A percentile compares a stretch with the other conserved stretches of the same genome.
These are phyloP conservation scores for Fusarium mundagurra DNA, from an alignment of 2,329 filamentous ascomycete genomes.

Conservation along the genomic window DNA sequence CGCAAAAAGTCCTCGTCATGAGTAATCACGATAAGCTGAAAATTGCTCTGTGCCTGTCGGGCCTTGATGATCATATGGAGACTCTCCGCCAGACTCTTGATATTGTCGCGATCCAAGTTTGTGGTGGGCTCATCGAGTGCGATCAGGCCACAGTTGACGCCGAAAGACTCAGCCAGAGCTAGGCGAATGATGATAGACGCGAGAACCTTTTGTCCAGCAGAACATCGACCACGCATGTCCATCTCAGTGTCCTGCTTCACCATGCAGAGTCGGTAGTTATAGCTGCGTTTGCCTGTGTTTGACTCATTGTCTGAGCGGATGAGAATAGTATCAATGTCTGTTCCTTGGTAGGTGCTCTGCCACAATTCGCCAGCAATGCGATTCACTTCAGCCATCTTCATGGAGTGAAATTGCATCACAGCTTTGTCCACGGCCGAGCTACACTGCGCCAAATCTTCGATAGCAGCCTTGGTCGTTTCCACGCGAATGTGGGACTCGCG, in stretches of 20 bases:
- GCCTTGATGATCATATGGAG: slow-evolving; percentile 87
- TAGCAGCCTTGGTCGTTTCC: slow-evolving; percentile 89
- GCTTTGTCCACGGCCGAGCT: slow-evolving; percentile 88
- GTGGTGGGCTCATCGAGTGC: slow-evolving; percentile 98
- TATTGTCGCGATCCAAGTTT: slow-evolving; percentile 95
- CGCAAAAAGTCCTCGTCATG: slow-evolving; percentile 97
- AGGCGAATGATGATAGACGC: slow-evolving; percentile 97
- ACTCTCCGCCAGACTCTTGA: slow-evolving; percentile 84
- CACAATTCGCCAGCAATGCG: slow-evolving; percentile 95
- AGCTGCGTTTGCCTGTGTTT: slow-evolving; percentile 76
- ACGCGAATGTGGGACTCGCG: slow-evolving; percentile 90
- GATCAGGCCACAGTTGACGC: slow-evolving; percentile 93
- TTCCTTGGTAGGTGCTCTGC: slow-evolving; percentile 96
- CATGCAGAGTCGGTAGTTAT: slow-evolving; percentile 99
- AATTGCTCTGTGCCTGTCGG: slow-evolving; percentile 87
- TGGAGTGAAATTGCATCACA: slow-evolving; percentile 94
- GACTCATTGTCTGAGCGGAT: slow-evolving; percentile 92
- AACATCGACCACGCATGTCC: slow-evolving; percentile 99
- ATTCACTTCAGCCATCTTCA: slow-evolving; percentile 99
- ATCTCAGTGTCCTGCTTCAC: slow-evolving; percentile 97
- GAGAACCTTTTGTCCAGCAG: slow-evolving; percentile 94
- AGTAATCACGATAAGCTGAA: slow-evolving; percentile 98
- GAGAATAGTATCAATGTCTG: slow-evolving; percentile 95
- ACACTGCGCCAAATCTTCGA: slow-evolving; percentile 89
- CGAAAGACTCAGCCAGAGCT: slow-evolving; percentile 95